Base-by-base conservation (phyloP, 441 rosid species). In the Jatropha podagrica region DNA sequence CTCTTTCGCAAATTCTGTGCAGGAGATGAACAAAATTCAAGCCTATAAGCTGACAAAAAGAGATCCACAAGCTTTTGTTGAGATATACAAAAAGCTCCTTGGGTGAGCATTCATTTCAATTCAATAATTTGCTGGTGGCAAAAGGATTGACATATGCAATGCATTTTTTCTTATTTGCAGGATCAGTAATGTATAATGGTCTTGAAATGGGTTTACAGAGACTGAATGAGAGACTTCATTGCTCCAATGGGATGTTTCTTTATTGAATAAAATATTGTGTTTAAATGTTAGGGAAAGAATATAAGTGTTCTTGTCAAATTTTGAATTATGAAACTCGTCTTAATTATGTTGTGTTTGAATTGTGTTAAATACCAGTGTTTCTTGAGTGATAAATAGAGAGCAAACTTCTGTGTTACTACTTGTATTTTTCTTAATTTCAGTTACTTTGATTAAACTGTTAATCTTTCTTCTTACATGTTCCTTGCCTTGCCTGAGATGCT, bases 21-120 rank as follows among this genome's bases (percentile, higher is more conserved):
- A 95, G 99, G 96, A 89, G 76, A 9, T 89, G 81, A 90, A 90
- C 91, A 91, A 90, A 82, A 80, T 90, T 40, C 90, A 86, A 49
- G 96, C 90, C 3, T 95, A 90, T 69, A 82, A 82, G 76, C 88
- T 79, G 78, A 93, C 98, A 14, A 92, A 88, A 78, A 27, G 32
- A 18, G 90, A 89, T 75, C 88, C 94, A 0, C 81, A 86, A 60
- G 81, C 71, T 65, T 27, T 85, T n/a, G 68, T 90, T 49, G 82
- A 79, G 74, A 38, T 4, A 38, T 90, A 66, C 79, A 89, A 81
- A 86, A 78, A 42, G 26, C 82, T 72, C 9, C 81, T 85, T 78
- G 76, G 92, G 97, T 92, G 83, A 60, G 11, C 38, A n/a, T 4
- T 11, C 63, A 14, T 18, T 14, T 8, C 15, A 42, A 42, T 41